Evolutionary conservation across 2,329 filamentous ascomycete genomes (phyloP).

Genomic region (Cytospora paraplurivora): DNA sequence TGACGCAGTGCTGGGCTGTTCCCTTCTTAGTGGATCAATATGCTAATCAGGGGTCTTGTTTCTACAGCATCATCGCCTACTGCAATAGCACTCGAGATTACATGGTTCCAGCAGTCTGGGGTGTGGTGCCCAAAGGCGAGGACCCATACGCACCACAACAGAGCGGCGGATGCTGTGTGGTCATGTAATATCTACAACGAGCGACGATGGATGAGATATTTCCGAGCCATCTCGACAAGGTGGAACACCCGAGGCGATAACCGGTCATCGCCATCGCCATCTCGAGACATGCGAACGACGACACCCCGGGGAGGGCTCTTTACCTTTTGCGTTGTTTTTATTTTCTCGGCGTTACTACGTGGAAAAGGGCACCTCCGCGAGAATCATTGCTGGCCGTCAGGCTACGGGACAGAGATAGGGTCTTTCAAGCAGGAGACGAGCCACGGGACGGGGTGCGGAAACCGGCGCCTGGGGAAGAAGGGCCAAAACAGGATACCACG

Average conservation of each 20-base stretch:
- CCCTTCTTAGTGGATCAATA: conserved; percentile 1
- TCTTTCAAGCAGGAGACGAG: conserved; percentile 13
- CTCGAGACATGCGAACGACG: conserved; percentile 25
- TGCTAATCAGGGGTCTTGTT: conserved; percentile 21
- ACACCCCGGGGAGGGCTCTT: conserved; percentile 20
- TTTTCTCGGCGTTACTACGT: conserved; percentile 29
- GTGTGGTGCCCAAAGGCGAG: conserved; percentile 88
- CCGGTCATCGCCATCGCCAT: conserved; percentile 10
- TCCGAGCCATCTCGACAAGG: conserved; percentile 24
- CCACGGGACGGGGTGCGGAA: conserved; percentile 10
- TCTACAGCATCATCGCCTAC: conserved; percentile 86
- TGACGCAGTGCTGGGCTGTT: not conserved
- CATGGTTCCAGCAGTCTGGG: conserved; percentile 98
- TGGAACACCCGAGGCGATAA: conserved; percentile 14
- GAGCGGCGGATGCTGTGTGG: conserved; percentile 86
- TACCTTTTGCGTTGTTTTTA: conserved; percentile 27
- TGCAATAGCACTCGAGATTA: conserved; percentile 98
- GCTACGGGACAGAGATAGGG: conserved; percentile 19
- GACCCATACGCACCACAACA: conserved; percentile 98
- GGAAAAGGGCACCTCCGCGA: conserved; percentile 28
- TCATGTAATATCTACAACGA: conserved; percentile 68
- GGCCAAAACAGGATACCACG: conserved; percentile 18
- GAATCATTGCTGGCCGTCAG: conserved; percentile 9
- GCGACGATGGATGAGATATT: conserved; percentile 26
- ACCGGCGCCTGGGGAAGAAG: conserved; percentile 9